Evolutionary conservation across 306 rosid species (phyloP), one percentile per base, ranked within the genome.

Genomic region (Albizia julibrissin): DNA sequence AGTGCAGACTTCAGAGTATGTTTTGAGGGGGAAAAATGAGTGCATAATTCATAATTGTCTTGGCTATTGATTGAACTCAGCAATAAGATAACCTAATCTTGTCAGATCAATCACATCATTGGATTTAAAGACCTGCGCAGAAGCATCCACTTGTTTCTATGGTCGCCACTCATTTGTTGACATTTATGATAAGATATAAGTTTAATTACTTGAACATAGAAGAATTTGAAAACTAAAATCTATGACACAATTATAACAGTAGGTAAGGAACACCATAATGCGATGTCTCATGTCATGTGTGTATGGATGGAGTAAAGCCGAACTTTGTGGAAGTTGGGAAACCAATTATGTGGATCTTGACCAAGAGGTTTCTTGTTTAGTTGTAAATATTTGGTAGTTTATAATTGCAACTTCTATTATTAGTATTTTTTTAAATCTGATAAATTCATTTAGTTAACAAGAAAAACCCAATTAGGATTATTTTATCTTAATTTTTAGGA

Each of bases 381-480:
- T 75, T 58, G 13, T 44, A 47, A 15, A 56, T 21, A 47, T 64
- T 34, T 54, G 49, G 71, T 81, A 78, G 59, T 72, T 73, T 59
- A 65, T 37, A 59, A 58, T 76, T 79, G 19, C 80, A 62, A 56
- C 65, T 50, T 27, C 64, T 75, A 14, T 39, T 71, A 68, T 27
- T 18, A 61, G 62, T 54, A 49, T 71, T 68, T 40, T 74, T 47
- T 1, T 12, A 13, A 12, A 50, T 61, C 76, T 75, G 72, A 39
- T 77, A 44, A 56, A 75, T 84, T 80, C 72, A 50, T 85, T 87
- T 80, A 86, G 95, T 91, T 90, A 90, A 87, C 85, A 86, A 81
- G 72, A 79, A 81, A 85, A 81, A 74, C 69, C 59, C 33, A 15
- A 29, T 74, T 83, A 26, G 39, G 44, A 46, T 81, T 77, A 59